Evolutionary conservation across 1,139 yeast genomes (phyloP).

Genomic region (Yamadazyma songkhlaensis): DNA sequence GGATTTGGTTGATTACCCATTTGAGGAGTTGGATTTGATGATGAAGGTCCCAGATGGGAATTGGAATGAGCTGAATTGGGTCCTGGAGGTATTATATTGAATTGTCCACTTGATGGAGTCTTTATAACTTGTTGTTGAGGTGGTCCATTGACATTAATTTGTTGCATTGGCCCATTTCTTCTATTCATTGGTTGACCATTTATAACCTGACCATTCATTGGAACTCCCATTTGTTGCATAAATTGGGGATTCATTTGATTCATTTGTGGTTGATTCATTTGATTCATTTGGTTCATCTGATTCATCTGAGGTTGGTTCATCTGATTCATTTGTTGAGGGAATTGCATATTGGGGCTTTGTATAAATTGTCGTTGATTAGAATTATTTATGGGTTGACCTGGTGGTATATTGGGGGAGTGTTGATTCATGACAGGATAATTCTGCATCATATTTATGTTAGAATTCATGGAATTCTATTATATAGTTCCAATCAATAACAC

Average conservation of each 20-base stretch:
- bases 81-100: constrained; percentile 10
- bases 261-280: constrained; percentile 4
- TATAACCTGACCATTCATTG: background rate
- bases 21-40: constrained; percentile 29
- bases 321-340: constrained; percentile 8
- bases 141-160: constrained; percentile 6
- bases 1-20: constrained; percentile 26
- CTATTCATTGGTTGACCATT: constrained; percentile 5
- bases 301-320: constrained; percentile 7
- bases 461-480: constrained; percentile 4
- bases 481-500: too few species aligned
- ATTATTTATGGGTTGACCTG: background rate
- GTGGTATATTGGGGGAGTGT: constrained; percentile 4
- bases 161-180: constrained; percentile 20
- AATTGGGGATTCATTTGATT: constrained; percentile 9
- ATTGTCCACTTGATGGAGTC: constrained; percentile 6
- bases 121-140: constrained; percentile 4
- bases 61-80: constrained; percentile 16
- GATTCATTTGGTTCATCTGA: constrained; percentile 1
- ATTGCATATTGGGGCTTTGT: constrained; percentile 14
- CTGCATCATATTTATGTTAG: constrained; percentile 10
- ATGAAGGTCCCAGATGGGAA: constrained; percentile 19
- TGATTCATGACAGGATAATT: constrained; percentile 5
- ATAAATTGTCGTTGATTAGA: background rate
- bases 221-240: constrained; percentile 4